Percentiles rank a stretch among this genome's conserved stretches.
Conservation (phyloP, 306 rosid genomes). For the Trifolium pratense region DNA sequence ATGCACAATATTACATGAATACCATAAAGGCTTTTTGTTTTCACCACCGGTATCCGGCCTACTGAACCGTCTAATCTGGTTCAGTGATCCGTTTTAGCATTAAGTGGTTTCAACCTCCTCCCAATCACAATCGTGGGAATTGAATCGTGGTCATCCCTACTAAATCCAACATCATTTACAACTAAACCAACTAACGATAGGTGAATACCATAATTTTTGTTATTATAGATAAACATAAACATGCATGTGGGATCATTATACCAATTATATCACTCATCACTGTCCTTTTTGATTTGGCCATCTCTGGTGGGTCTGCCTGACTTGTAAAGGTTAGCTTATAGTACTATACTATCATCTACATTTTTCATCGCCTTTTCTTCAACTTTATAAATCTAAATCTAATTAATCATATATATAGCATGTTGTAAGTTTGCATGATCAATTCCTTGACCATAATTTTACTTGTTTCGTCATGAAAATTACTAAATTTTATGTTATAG, state of each 20-base stretch:
- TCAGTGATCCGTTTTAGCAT: too few species aligned
- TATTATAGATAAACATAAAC: constrained; percentile 25
- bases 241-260: constrained; percentile 21
- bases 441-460: background rate
- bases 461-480: background rate
- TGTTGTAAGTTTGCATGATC: background rate
- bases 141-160: too few species aligned
- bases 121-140: too few species aligned
- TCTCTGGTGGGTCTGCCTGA: constrained; percentile 5
- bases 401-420: background rate
- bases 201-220: too few species aligned
- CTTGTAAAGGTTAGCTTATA: constrained; percentile 19
- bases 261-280: background rate
- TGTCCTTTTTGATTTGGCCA: background rate
- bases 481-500: background rate
- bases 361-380: constrained; percentile 11
- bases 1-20: constrained; percentile 3
- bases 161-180: too few species aligned
- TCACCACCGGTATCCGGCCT: too few species aligned
- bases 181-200: too few species aligned
- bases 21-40: background rate
- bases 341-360: background rate
- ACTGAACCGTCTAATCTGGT: too few species aligned
- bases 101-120: too few species aligned
- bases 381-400: background rate